Percentiles rank a stretch among this genome's conserved stretches.
phyloP scores from a whole-genome alignment of 73 alveolate genomes.

The Paramecium sonneborni region DNA sequence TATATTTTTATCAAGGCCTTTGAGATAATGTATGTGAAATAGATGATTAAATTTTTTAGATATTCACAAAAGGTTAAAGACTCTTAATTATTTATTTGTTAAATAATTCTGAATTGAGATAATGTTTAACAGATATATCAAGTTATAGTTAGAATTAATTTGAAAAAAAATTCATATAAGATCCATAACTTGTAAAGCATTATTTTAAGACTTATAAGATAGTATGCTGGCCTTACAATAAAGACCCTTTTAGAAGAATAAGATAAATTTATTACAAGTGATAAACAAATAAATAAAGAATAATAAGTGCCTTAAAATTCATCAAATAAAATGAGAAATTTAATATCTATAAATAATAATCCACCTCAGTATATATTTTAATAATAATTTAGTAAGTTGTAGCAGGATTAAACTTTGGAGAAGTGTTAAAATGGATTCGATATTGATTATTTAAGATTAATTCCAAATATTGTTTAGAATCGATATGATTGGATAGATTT shows the following conservation, averaged over 20 bases:
- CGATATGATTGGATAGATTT: neutral
- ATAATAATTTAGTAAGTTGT: neutral
- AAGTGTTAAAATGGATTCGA: neutral
- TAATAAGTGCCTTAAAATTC: neutral
- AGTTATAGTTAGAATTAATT: neutral
- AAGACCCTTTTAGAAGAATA: constrained; percentile 4
- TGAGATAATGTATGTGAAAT: neutral
- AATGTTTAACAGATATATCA: neutral
- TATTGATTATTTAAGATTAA: neutral
- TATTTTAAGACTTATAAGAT: neutral
- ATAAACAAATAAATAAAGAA: neutral
- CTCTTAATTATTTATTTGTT: neutral
- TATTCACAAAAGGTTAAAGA: constrained; percentile 10
- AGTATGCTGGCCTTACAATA: constrained; percentile 33
- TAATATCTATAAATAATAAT: neutral
- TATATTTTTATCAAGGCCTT: neutral
- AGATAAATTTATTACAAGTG: neutral
- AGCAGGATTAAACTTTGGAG: neutral
- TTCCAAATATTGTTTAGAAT: neutral
- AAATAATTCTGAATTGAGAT: neutral
- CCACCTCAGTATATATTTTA: neutral
- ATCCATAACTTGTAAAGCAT: constrained; percentile 7
- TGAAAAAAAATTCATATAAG: neutral
- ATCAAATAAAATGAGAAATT: neutral
- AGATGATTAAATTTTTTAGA: neutral